Base-by-base conservation (phyloP, 805 yeast species). In the Candida awuae region DNA sequence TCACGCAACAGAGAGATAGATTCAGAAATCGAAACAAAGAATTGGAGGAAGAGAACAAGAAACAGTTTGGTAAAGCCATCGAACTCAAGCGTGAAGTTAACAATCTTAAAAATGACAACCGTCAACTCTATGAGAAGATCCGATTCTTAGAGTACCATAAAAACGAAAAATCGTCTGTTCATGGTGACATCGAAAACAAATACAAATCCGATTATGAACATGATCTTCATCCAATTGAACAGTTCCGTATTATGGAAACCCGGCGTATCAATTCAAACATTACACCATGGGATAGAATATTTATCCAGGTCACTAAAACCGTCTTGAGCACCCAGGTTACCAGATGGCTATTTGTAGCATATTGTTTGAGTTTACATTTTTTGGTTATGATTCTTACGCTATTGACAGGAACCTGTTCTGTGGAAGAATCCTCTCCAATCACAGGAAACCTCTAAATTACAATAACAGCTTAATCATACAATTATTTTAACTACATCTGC, bases 1-100 rank as follows among this genome's bases (percentile, higher is more conserved):
- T 92, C 21, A 87, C 96, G 12, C 88, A 90, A 54, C 98, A 90
- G 63, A 77, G 98, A 57, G 98, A 90, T 59, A 68, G 98, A 46
- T 87, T 88, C 67, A 77, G 94, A 51, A 71, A 75, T n/a, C 71
- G 86, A 39, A 85, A 82, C 52, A 74, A 73, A 41, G 95, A 85
- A 55, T 68, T 92, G 39, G 97, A 90, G 57, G 82, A 82, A 40
- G 94, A 86, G 51, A 52, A 80, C 28, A 77, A 83, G 56, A 74
- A 73, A 47, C 76, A 73, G 45, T 67, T 67, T 37, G 56, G 62
- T 16, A 66, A 68, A 29, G 67, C 80, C 20, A 68, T 65, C 28
- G 84, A 80, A 41, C 64, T 85, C 47, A 77, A 77, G 43, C 60
- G 80, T 37, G 86, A 85, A 49, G 61, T 84, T 28, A 70, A 70